phyloP scores from a whole-genome alignment of 345 rosid species.

The Gossypium bickii region DNA sequence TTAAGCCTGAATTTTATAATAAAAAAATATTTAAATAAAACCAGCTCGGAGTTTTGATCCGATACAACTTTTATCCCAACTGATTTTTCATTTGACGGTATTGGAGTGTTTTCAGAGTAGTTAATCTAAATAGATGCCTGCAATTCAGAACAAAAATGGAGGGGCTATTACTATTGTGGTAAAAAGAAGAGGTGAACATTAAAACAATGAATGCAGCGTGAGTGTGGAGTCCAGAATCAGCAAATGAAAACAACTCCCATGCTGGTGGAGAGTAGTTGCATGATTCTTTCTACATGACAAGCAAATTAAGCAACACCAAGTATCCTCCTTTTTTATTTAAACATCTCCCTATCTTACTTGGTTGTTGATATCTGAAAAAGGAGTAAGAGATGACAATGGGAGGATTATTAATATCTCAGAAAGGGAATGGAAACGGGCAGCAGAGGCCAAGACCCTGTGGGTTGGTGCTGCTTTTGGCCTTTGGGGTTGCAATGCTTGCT shows the following conservation, averaged over 20 bases:
- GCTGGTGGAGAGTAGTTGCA: not conserved
- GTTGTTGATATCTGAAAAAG: no score
- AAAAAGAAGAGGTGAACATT: not conserved
- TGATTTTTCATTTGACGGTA: no score
- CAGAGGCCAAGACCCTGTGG: conserved; percentile 38
- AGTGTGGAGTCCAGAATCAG: not conserved
- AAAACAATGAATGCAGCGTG: not conserved
- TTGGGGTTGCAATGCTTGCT: conserved; percentile 53
- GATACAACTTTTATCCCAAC: no score
- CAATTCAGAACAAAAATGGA: not conserved
- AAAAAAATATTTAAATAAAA: no score
- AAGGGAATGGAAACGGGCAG: conserved; percentile 21
- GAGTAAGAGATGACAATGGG: conserved; percentile 22
- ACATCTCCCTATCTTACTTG: not conserved
- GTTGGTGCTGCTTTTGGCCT: conserved; percentile 47
- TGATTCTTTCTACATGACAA: not conserved
- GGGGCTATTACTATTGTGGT: not conserved
- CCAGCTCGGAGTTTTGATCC: no score
- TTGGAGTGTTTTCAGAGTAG: no score
- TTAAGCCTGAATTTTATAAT: no score
- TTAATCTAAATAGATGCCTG: no score
- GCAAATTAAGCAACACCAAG: no score
- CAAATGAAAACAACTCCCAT: not conserved
- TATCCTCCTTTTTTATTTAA: not conserved
- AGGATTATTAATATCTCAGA: conserved; percentile 22